Conservation (phyloP, 1,284 basidiomycete species). For the Phylloporus sp. region DNA sequence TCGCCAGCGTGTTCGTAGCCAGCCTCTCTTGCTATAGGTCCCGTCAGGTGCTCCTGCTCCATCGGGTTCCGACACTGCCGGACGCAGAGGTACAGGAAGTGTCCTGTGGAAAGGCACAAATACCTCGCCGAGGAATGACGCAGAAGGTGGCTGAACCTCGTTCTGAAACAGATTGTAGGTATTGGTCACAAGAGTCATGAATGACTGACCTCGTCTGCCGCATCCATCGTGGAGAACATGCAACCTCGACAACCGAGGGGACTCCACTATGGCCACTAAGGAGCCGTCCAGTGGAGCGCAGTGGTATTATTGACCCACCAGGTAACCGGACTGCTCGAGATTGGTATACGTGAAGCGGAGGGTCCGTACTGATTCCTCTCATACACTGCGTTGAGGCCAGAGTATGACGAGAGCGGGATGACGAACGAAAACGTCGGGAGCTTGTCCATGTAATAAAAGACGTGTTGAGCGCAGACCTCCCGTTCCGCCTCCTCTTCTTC, state of each 20-base stretch:
- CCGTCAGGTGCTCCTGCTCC: too few species aligned
- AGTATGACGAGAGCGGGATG: slow-evolving; percentile 65
- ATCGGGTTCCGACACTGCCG: slow-evolving; percentile 60
- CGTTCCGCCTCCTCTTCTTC: slow-evolving; percentile 35
- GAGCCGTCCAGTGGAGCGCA: slow-evolving; percentile 73
- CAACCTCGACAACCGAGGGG: slow-evolving; percentile 78
- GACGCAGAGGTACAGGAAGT: slow-evolving; percentile 78
- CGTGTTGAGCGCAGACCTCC: slow-evolving; percentile 64
- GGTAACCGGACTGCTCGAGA: slow-evolving; percentile 75
- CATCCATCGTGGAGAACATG: slow-evolving; percentile 74
- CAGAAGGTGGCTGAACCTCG: slow-evolving; percentile 76
- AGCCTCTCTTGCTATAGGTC: too few species aligned
- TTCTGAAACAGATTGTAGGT: slow-evolving; percentile 76
- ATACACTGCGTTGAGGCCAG: slow-evolving; percentile 73
- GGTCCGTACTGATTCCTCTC: slow-evolving; percentile 68
- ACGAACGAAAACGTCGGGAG: slow-evolving; percentile 82
- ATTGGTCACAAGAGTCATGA: slow-evolving; percentile 69
- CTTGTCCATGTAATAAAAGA: slow-evolving; percentile 76
- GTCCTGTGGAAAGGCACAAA: slow-evolving; percentile 81
- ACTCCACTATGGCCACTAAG: slow-evolving; percentile 79
- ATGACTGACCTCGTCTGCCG: slow-evolving; percentile 62
- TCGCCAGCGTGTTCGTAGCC: too few species aligned
- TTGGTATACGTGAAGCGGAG: slow-evolving; percentile 70
- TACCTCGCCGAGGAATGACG: slow-evolving; percentile 75
- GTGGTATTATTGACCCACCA: slow-evolving; percentile 74